Evolutionary conservation across 768 basidiomycete species (phyloP).

Genomic region (Phlebiopsis flavidoalba): DNA sequence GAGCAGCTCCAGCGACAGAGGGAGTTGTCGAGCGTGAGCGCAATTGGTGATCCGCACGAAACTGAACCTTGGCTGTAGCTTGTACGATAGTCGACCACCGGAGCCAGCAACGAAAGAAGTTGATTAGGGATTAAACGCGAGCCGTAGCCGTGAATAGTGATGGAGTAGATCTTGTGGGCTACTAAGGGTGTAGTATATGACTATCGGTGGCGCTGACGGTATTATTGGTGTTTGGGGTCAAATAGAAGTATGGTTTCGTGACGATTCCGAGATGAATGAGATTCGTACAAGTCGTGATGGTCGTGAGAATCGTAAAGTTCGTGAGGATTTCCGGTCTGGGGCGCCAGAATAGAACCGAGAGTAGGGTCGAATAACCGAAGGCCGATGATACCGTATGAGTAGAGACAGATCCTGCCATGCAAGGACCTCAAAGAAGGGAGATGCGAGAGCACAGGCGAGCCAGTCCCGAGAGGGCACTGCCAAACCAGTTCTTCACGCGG

Average conservation of each 20-base stretch:
- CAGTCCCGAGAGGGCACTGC: background rate
- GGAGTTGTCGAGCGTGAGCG: background rate
- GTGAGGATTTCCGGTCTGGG: background rate
- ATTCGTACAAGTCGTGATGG: background rate
- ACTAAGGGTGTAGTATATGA: no score
- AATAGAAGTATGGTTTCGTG: background rate
- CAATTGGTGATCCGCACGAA: background rate
- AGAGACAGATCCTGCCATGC: background rate
- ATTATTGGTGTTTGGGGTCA: background rate
- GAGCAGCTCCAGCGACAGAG: background rate
- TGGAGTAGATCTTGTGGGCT: background rate
- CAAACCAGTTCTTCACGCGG: background rate
- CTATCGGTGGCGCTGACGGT: no score
- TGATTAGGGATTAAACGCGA: background rate
- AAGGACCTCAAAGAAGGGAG: background rate
- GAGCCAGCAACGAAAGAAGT: background rate
- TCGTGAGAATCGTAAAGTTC: background rate
- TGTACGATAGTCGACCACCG: background rate
- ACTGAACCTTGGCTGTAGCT: background rate
- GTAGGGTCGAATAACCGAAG: background rate
- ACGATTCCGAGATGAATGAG: background rate
- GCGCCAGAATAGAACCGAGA: background rate
- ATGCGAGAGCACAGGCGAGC: background rate
- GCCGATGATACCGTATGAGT: background rate
- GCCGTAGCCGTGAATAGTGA: background rate